Conservation (phyloP, 139 green algal species). For the Closterium sp. region DNA sequence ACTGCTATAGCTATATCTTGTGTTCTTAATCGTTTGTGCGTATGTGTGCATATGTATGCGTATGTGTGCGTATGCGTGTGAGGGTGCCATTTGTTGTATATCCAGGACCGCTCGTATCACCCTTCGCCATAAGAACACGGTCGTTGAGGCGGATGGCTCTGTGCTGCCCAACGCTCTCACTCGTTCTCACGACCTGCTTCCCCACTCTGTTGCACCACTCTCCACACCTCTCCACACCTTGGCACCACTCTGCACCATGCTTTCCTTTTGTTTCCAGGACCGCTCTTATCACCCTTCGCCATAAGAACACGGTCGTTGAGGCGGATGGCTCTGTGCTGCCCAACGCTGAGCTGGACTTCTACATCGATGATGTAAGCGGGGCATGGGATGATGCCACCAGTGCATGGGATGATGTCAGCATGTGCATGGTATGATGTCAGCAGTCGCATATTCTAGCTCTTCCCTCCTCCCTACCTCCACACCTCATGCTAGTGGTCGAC, state of each 20-base stretch:
- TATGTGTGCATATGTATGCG: no score
- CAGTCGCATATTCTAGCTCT: no score
- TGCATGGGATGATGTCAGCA: background rate
- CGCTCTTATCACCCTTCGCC: constrained; percentile 34
- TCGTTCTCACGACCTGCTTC: background rate
- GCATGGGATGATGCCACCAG: background rate
- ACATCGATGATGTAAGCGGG: constrained; percentile 61
- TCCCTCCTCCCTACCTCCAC: no score
- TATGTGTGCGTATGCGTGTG: background rate
- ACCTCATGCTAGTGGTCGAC: no score
- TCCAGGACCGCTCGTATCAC: constrained; percentile 35
- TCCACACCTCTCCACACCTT: background rate
- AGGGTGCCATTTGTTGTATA: background rate
- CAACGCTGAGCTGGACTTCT: constrained; percentile 76
- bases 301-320: constrained; percentile 30
- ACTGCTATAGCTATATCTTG: no score
- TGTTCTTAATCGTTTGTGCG: no score
- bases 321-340: constrained; percentile 20
- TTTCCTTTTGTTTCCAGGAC: constrained; percentile 50
- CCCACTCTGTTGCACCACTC: background rate
- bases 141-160: constrained; percentile 33
- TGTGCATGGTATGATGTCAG: background rate
- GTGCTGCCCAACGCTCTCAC: background rate
- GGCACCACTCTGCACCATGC: background rate
- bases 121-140: constrained; percentile 38